phyloP scores from a whole-genome alignment of 148 eudicot genomes.

The Nepenthes mirabilis region DNA sequence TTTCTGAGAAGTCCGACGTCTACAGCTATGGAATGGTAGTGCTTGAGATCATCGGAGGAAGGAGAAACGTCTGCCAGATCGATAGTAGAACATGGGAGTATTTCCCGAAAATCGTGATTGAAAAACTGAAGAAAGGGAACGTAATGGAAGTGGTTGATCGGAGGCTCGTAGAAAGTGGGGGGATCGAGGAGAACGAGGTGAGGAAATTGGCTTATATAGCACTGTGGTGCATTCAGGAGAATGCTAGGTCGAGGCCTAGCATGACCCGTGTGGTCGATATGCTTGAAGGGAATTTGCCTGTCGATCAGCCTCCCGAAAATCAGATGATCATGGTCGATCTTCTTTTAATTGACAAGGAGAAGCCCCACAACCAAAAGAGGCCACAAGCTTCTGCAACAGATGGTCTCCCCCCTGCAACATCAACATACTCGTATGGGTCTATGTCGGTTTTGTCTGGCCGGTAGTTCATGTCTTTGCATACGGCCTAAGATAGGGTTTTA shows the following conservation, averaged over 20 bases:
- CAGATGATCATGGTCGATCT: constrained; percentile 58
- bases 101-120: constrained; percentile 57
- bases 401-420: too few relatives aligned
- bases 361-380: background rate
- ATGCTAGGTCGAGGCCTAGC: constrained; percentile 53
- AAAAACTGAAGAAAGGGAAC: constrained; percentile 40
- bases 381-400: too few relatives aligned
- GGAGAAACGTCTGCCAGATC: constrained; percentile 30
- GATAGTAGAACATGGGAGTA: constrained; percentile 35
- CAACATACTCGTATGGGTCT: too few relatives aligned
- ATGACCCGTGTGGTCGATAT: constrained; percentile 73
- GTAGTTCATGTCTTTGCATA: too few relatives aligned
- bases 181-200: constrained; percentile 40
- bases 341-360: constrained; percentile 22
- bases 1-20: constrained; percentile 66
- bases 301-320: constrained; percentile 51
- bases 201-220: constrained; percentile 45
- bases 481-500: too few relatives aligned
- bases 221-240: constrained; percentile 84
- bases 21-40: constrained; percentile 82
- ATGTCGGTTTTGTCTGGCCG: too few relatives aligned
- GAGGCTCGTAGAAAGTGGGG: constrained; percentile 11
- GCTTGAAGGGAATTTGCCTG: constrained; percentile 44
- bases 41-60: constrained; percentile 68
- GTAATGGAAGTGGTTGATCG: constrained; percentile 59